Conservation (phyloP, 768 basidiomycete species). For the Russula brevipes region DNA sequence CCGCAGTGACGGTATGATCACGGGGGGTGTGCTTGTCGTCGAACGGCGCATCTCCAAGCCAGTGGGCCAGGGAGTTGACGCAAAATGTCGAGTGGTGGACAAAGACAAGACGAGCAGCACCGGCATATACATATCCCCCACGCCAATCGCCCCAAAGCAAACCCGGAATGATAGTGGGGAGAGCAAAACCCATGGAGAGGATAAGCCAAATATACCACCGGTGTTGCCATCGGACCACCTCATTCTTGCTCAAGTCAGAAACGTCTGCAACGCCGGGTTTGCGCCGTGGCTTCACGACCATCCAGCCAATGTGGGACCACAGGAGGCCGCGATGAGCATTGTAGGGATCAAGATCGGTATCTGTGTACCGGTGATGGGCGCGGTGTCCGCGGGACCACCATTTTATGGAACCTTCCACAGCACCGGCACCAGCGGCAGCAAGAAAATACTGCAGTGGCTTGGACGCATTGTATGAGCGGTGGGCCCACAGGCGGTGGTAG, state of each 20-base stretch:
- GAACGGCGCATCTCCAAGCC: conserved; percentile 89
- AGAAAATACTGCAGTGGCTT: conserved; percentile 79
- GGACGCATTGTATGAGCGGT: conserved; percentile 91
- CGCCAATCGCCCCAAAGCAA: conserved; percentile 78
- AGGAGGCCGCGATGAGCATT: conserved; percentile 85
- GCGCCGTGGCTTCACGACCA: conserved; percentile 85
- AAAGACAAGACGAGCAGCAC: conserved; percentile 69
- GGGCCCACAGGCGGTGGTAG: conserved; percentile 97
- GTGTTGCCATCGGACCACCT: conserved; percentile 84
- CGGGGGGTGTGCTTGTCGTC: conserved; percentile 94
- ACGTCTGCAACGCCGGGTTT: conserved; percentile 89
- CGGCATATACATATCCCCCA: conserved; percentile 86
- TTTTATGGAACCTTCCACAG: conserved; percentile 93
- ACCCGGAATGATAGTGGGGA: conserved; percentile 77
- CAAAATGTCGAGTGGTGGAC: conserved; percentile 96
- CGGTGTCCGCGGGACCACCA: conserved; percentile 99
- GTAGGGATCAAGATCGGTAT: conserved; percentile 95
- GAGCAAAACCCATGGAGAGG: conserved; percentile 59
- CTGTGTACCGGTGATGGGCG: conserved; percentile 95
- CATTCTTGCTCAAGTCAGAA: conserved; percentile 75
- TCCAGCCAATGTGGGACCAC: conserved; percentile 89
- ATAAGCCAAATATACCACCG: conserved; percentile 68
- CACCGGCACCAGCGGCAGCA: conserved; percentile 82
- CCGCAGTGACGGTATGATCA: conserved; percentile 83
- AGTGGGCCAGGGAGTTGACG: conserved; percentile 95